These are phyloP conservation scores for Quercus rubra DNA, from an alignment of 306 rosid species.

Conservation along the genomic window DNA sequence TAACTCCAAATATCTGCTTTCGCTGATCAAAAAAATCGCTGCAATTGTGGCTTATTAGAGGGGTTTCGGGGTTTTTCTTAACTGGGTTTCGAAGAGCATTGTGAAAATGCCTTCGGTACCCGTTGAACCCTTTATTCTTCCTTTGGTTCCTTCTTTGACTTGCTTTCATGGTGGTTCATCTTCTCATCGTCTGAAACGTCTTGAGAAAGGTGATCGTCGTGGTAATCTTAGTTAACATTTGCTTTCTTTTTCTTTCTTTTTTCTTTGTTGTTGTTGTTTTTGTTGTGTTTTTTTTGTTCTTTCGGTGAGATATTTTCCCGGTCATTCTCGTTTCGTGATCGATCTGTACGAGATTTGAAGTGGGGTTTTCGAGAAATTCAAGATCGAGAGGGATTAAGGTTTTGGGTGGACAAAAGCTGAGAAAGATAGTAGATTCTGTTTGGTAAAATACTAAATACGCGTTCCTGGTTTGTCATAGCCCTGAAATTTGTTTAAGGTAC, in stretches of 20 bases:
- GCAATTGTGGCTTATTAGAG: background rate
- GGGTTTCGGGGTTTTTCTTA: background rate
- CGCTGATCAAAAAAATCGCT: background rate
- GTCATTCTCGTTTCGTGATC: conserved; percentile 24
- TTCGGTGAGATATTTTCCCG: background rate
- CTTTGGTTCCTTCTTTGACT: conserved; percentile 40
- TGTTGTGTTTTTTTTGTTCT: background rate
- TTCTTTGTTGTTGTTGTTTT: background rate
- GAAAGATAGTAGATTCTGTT: conserved; percentile 9
- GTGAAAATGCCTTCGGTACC: conserved; percentile 65
- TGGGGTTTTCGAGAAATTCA: conserved; percentile 5
- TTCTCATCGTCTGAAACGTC: conserved; percentile 70
- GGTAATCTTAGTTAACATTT: conserved; percentile 85
- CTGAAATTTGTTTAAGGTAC: conserved; percentile 30
- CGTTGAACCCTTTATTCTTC: conserved; percentile 29
- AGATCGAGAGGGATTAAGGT: conserved; percentile 15
- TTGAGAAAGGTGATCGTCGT: conserved; percentile 77
- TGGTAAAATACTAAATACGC: background rate
- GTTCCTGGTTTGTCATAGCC: background rate
- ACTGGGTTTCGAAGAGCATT: conserved; percentile 83
- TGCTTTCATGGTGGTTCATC: conserved; percentile 60
- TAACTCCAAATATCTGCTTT: too few species aligned
- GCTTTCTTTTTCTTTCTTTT: background rate
- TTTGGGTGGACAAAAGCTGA: background rate
- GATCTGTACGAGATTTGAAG: conserved; percentile 2